These are phyloP conservation scores for Populus pruinosa DNA, from an alignment of 345 rosid species.

Conservation along the genomic window DNA sequence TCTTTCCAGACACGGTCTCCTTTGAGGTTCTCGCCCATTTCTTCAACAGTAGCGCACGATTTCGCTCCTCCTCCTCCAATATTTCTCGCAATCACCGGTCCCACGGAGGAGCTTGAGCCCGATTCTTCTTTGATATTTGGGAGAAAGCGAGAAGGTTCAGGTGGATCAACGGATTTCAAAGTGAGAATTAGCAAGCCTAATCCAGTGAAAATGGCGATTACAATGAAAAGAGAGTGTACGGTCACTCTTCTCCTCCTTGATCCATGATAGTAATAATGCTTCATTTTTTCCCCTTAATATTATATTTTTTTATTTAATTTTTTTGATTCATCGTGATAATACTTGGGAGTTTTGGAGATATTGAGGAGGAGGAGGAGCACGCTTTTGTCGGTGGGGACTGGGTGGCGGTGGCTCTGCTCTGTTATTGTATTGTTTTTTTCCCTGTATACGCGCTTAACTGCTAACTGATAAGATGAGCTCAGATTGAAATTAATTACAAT, in stretches of 20 bases:
- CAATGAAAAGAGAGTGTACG: slow-evolving; percentile 35
- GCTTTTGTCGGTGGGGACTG: too few species aligned
- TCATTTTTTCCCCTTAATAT: neutral
- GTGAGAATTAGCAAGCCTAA: slow-evolving; percentile 51
- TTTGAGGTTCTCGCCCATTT: slow-evolving; percentile 77
- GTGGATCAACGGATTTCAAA: slow-evolving; percentile 52
- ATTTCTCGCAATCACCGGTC: neutral
- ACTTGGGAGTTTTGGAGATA: neutral
- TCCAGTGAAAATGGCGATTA: slow-evolving; percentile 37
- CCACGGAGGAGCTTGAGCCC: neutral
- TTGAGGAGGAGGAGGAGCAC: neutral
- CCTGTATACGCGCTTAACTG: too few species aligned
- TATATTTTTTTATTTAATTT: neutral
- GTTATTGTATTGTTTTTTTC: too few species aligned
- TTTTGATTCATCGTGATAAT: too few species aligned
- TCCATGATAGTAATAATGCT: slow-evolving; percentile 11
- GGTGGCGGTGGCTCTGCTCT: too few species aligned
- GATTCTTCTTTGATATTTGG: neutral
- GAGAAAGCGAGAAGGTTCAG: slow-evolving; percentile 16
- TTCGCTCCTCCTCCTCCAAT: slow-evolving; percentile 18
- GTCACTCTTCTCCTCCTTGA: slow-evolving; percentile 44
- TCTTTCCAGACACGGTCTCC: slow-evolving; percentile 49
- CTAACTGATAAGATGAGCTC: too few species aligned
- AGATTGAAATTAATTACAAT: too few species aligned
- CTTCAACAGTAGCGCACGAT: slow-evolving; percentile 85